Evolutionary conservation across 1,284 basidiomycete genomes (phyloP), one percentile per base, ranked within the genome.

Genomic region (Sparassis latifolia): DNA sequence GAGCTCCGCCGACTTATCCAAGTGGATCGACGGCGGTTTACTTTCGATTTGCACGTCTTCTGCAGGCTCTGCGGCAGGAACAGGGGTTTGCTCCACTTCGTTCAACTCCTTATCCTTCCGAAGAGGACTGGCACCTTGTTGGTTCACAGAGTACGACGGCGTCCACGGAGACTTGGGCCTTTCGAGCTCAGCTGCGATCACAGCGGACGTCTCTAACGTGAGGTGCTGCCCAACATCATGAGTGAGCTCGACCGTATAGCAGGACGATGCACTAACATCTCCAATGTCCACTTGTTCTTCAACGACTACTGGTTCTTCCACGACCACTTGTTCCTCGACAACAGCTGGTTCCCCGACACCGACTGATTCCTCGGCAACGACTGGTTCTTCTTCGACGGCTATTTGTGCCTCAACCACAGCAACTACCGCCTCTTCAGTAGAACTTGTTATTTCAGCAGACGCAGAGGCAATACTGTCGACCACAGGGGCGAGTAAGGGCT

Each of bases 111-210:
- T 9, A 6, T 5, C 7, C 37, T 35, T 33, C 45, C 28, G 32
- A n/a, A 38, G 35, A 2, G 53, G 53, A 33, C 47, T 54, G 30
- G 46, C 42, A n/a, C 53, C 52, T 33, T 54, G 52, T 37, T 32
- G 42, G 3, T 39, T 51, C 10, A 54, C 52, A n/a, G 52, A 48
- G 31, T 54, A 54, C 29, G 52, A 54, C 4, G 52, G 49, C 29
- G 49, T 54, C 52, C 52, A 54, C 12, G 52, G 45, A 32, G 49
- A 51, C n/a, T 48, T 44, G 4, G 52, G 48, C 30, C 48, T 44
- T 42, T 50, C 51, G 12, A 45, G 35, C 27, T 45, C 53, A 4
- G 27, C 31, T 3, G 20, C 20, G 20, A 20, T 20, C 20, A 20
- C 20, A 20, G 20, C 20, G 20, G 20, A 20, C 20, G 20, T 20